A percentile compares a stretch with the other conserved stretches of the same genome.
Conservation (phyloP, 768 basidiomycete genomes). For the Mycena haematopus region DNA sequence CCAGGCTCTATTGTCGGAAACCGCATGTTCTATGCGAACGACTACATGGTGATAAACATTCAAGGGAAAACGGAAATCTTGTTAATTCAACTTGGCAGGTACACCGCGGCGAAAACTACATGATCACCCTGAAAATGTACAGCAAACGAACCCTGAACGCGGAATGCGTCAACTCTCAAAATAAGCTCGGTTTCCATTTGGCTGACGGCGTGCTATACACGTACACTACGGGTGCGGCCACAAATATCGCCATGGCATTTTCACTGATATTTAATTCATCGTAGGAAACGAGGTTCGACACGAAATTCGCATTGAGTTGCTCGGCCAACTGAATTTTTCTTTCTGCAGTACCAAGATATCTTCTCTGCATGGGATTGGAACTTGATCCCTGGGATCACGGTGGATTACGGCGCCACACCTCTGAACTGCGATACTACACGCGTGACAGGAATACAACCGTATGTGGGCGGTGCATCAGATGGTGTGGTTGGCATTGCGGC, state of each 20-base stretch:
- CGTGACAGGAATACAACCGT: conserved; percentile 34
- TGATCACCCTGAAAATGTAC: conserved; percentile 52
- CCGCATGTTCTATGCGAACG: conserved; percentile 52
- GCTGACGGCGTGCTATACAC: conserved; percentile 57
- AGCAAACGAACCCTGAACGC: conserved; percentile 53
- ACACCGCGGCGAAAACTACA: conserved; percentile 50
- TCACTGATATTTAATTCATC: neutral
- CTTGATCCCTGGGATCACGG: conserved; percentile 55
- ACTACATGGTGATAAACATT: conserved; percentile 51
- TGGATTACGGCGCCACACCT: conserved; percentile 40
- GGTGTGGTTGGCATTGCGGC: conserved; percentile 40
- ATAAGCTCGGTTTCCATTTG: conserved; percentile 56
- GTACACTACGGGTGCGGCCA: conserved; percentile 35
- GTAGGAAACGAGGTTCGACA: conserved; percentile 45
- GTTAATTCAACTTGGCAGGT: conserved; percentile 38
- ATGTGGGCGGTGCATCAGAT: conserved; percentile 44
- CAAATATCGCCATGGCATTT: neutral
- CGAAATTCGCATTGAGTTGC: neutral
- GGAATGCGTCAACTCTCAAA: conserved; percentile 55
- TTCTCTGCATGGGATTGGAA: conserved; percentile 65
- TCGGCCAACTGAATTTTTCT: neutral
- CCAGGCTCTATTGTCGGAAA: conserved; percentile 48
- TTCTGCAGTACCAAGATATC: conserved; percentile 44
- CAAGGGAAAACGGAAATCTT: neutral
- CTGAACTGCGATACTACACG: conserved; percentile 33